Evolutionary conservation across 2,329 filamentous ascomycete genomes (phyloP), one percentile per base, ranked within the genome.

Genomic region (Madurella mycetomatis): DNA sequence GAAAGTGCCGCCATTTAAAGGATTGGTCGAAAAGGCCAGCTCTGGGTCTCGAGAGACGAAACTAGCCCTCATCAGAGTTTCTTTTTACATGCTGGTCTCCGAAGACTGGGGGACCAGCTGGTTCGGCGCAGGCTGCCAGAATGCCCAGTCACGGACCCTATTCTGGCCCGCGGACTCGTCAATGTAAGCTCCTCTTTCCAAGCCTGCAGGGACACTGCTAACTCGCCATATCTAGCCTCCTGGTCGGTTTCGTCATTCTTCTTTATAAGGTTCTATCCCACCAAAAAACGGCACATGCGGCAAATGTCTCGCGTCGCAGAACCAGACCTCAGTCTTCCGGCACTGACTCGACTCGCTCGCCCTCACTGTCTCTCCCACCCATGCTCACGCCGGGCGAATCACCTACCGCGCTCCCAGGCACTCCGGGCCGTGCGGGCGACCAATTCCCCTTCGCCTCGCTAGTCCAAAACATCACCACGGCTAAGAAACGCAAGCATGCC

Each of bases 121-220:
- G 57, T 62, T 62, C 25, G 59, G 60, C 17, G 17, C 47, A 5
- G 31, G 25, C 5, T 37, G 30, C 41, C 5, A 18, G 18, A 53
- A 15, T 5, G 52, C 55, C 11, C 9, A 16, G 12, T 31, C 55
- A 1, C 47, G 57, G 31, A 57, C 51, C 9, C 9, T 51, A 2
- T 31, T 60, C 4, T 62, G 60, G 60, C 60, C 60, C 8, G 34
- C n/a, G 9, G 59, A 62, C 31, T 62, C 60, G 4, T 55, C 60
- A 5, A 34, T 54, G 59, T 59, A 53, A 55, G 49, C 18, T 9
- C 31, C 31, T 41, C 18, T 15, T 30, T 37, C 8, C 34, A 19
- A 11, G 15, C 9, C 2, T 11, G 1, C 45, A n/a, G 41, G 9
- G 5, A 45, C 9, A 4, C 39, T 34, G 44, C 49, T 55, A 40